phyloP scores from a whole-genome alignment of 2,329 filamentous ascomycete genomes.

The Monilinia fructigena region DNA sequence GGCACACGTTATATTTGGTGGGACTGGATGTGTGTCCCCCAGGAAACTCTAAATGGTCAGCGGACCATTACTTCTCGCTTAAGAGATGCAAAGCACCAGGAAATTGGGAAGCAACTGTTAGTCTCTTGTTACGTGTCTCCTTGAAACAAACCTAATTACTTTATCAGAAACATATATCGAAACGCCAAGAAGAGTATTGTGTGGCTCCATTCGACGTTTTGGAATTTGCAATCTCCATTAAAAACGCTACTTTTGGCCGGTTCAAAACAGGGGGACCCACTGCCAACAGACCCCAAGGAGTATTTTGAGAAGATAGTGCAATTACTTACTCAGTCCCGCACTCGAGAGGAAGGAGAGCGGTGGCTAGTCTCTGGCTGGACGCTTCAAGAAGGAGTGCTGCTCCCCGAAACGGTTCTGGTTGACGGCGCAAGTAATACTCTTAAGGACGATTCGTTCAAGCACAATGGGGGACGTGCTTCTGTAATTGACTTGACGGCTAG shows the following conservation, averaged over 20 bases:
- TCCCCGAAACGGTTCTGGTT: neutral
- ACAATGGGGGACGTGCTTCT: neutral
- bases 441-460: neutral
- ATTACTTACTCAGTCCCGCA: neutral
- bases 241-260: neutral
- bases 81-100: neutral
- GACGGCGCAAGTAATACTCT: neutral
- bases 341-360: neutral
- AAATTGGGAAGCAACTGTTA: slow-evolving; percentile 4
- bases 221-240: neutral
- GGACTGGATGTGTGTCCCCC: slow-evolving; percentile 11
- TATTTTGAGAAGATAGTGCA: neutral
- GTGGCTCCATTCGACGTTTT: slow-evolving; percentile 12
- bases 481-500: slow-evolving; percentile 4
- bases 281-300: neutral
- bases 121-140: neutral
- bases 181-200: slow-evolving; percentile 1
- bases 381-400: neutral
- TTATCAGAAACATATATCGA: neutral
- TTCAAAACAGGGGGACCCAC: neutral
- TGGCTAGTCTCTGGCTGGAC: slow-evolving; percentile 5
- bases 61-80: neutral
- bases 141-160: neutral
- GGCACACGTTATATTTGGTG: neutral
- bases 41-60: neutral